Percentiles rank a stretch among this genome's conserved stretches.
Evolutionary conservation across 1,284 basidiomycete genomes (phyloP).

Genomic region (Irpex rosettiformis): DNA sequence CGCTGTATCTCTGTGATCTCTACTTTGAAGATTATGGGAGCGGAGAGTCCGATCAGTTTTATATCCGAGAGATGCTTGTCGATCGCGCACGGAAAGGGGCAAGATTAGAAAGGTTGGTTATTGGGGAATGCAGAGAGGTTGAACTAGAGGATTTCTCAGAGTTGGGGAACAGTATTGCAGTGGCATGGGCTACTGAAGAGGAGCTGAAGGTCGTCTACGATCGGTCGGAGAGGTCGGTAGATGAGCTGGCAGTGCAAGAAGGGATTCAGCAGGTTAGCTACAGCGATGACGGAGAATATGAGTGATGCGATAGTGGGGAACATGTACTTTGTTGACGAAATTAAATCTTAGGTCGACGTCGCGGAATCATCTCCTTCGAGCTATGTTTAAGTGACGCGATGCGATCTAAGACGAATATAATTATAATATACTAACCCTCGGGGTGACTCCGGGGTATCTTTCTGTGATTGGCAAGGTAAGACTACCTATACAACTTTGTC

Average conservation of each 20-base stretch:
- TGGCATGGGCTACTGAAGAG: not conserved
- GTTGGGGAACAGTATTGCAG: not conserved
- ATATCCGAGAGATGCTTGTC: not conserved
- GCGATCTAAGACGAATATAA: too few relatives aligned
- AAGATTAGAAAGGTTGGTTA: not conserved
- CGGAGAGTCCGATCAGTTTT: not conserved
- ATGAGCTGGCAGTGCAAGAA: not conserved
- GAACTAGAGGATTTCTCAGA: not conserved
- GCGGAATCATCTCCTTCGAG: too few relatives aligned
- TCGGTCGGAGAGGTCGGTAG: not conserved
- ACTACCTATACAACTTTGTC: too few relatives aligned
- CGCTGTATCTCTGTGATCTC: not conserved
- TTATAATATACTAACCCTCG: too few relatives aligned
- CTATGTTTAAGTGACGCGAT: too few relatives aligned
- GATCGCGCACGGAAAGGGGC: not conserved
- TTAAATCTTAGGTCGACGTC: too few relatives aligned
- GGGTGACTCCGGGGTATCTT: too few relatives aligned
- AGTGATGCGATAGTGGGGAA: too few relatives aligned
- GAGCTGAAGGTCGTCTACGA: not conserved
- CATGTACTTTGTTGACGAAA: too few relatives aligned
- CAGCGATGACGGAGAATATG: too few relatives aligned
- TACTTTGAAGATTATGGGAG: not conserved
- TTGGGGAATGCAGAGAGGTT: not conserved
- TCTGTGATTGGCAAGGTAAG: too few relatives aligned
- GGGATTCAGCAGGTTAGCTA: not conserved